These are phyloP conservation scores for Nepenthes mirabilis DNA, from an alignment of 148 eudicot genomes.

Conservation along the genomic window DNA sequence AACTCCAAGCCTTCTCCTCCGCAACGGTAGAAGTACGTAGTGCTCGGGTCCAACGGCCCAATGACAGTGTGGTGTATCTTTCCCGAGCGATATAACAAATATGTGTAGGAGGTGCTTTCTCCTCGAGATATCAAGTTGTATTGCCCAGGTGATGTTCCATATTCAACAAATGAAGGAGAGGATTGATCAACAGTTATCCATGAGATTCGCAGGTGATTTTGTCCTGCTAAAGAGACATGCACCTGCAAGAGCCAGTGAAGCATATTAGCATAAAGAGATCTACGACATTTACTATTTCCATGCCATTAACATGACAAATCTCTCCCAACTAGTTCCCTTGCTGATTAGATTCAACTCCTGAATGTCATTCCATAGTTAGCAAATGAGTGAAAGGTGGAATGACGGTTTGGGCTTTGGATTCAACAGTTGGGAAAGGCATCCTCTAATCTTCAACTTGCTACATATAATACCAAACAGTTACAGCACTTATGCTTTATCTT, in stretches of 20 bases:
- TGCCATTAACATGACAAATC: too few species aligned
- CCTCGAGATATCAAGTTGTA: constrained; percentile 53
- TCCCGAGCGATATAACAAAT: constrained; percentile 64
- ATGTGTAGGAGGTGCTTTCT: constrained; percentile 62
- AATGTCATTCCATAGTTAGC: too few species aligned
- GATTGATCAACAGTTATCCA: constrained; percentile 67
- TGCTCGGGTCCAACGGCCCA: constrained; percentile 61
- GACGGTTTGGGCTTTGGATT: too few species aligned
- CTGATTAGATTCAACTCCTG: too few species aligned
- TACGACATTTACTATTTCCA: too few species aligned
- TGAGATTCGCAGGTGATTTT: constrained; percentile 69
- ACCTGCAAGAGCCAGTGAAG: constrained; percentile 41
- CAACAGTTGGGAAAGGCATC: too few species aligned
- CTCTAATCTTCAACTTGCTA: too few species aligned
- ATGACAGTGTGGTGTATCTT: constrained; percentile 84
- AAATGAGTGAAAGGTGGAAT: too few species aligned
- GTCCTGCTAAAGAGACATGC: constrained; percentile 86
- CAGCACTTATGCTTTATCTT: too few species aligned
- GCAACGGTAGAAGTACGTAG: constrained; percentile 70
- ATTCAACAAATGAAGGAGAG: constrained; percentile 67
- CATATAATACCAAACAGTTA: too few species aligned
- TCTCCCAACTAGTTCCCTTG: too few species aligned
- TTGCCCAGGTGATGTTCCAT: constrained; percentile 63
- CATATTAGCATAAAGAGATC: too few species aligned
- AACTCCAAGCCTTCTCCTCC: constrained; percentile 80